Evolutionary conservation across 352 stramenopile species (phyloP).

Genomic region (Globisporangium alternatum): DNA sequence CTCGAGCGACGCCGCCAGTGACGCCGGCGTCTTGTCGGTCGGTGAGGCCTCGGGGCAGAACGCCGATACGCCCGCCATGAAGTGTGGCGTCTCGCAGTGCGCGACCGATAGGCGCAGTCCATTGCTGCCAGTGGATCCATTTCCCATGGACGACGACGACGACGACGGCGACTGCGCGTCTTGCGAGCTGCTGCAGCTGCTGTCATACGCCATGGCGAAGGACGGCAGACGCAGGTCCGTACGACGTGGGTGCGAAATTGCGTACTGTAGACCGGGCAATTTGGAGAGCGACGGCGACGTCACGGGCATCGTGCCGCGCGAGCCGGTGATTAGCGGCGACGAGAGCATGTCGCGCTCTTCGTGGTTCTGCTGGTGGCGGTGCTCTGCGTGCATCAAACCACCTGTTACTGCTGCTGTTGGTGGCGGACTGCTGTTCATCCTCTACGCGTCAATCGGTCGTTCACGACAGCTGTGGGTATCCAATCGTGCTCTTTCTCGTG

Average conservation of each 20-base stretch:
- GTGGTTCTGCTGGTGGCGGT: background rate
- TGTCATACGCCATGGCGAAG: slow-evolving; percentile 23
- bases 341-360: slow-evolving; percentile 18
- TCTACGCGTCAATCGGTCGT: slow-evolving; percentile 3
- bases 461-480: background rate
- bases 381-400: slow-evolving; percentile 8
- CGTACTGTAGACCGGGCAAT: slow-evolving; percentile 63
- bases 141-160: slow-evolving; percentile 1
- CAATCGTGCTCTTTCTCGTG: slow-evolving; percentile 3
- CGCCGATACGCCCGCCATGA: slow-evolving; percentile 19
- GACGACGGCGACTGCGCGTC: slow-evolving; percentile 3
- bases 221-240: slow-evolving; percentile 50
- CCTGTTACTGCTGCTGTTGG: background rate
- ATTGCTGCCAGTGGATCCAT: background rate
- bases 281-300: slow-evolving; percentile 45
- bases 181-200: slow-evolving; percentile 5
- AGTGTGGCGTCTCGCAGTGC: slow-evolving; percentile 37
- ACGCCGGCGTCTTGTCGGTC: slow-evolving; percentile 25
- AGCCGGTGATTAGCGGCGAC: slow-evolving; percentile 41
- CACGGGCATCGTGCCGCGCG: slow-evolving; percentile 23
- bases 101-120: slow-evolving; percentile 30
- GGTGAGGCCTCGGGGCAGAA: slow-evolving; percentile 38
- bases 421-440: slow-evolving; percentile 5
- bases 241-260: slow-evolving; percentile 46
- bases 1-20: background rate